These are phyloP conservation scores for Solanum pennellii DNA, from an alignment of 257 asterid genomes.

Conservation along the genomic window DNA sequence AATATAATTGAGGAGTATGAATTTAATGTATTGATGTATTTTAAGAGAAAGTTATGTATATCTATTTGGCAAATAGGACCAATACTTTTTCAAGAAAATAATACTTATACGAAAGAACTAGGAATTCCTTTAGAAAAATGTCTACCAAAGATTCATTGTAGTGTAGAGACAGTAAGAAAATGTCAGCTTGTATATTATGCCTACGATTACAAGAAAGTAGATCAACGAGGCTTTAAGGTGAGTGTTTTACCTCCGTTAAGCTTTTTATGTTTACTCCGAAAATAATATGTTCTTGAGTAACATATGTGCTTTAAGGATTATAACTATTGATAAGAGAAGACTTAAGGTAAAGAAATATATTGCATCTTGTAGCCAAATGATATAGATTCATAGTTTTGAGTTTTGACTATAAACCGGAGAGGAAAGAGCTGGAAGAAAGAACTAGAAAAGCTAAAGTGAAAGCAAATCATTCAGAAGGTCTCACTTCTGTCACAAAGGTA, in stretches of 20 bases:
- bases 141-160: too few relatives aligned
- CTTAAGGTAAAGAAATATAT: neutral
- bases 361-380: neutral
- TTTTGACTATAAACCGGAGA: neutral
- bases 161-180: neutral
- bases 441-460: neutral
- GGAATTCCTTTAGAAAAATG: slow-evolving; percentile 9
- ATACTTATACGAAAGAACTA: neutral
- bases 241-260: neutral
- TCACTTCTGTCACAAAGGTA: neutral
- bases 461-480: neutral
- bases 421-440: neutral
- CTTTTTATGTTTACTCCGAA: neutral
- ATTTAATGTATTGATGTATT: slow-evolving; percentile 27
- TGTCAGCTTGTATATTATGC: neutral
- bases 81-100: slow-evolving; percentile 12
- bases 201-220: neutral
- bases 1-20: slow-evolving; percentile 46
- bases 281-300: neutral
- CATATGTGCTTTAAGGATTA: neutral
- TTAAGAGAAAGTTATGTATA: slow-evolving; percentile 24
- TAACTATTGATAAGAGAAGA: neutral
- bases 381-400: neutral
- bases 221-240: neutral
- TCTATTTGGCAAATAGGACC: slow-evolving; percentile 51